These are phyloP conservation scores for Dothistroma pini DNA, from an alignment of 2,329 filamentous ascomycete genomes.

Conservation along the genomic window DNA sequence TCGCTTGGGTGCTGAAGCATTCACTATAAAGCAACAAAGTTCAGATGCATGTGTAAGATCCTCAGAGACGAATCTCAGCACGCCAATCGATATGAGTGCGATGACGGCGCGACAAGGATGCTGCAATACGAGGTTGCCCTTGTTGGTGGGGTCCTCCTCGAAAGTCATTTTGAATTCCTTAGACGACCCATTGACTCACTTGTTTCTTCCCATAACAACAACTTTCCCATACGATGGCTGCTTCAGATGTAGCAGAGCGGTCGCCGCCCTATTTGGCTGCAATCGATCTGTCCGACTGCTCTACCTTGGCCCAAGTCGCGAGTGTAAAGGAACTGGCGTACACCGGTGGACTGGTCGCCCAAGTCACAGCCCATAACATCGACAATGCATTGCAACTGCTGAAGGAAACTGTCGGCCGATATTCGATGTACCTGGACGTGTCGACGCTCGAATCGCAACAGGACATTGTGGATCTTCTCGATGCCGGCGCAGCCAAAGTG, in stretches of 20 bases:
- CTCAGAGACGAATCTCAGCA: background rate
- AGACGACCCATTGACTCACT: conserved; percentile 9
- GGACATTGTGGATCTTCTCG: conserved; percentile 74
- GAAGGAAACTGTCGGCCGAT: conserved; percentile 52
- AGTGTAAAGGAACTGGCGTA: conserved; percentile 49
- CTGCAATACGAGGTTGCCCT: background rate
- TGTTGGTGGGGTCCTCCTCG: background rate
- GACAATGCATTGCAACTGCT: conserved; percentile 52
- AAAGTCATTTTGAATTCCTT: background rate
- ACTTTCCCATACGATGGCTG: conserved; percentile 13
- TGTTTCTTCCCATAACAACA: background rate
- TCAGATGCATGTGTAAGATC: background rate
- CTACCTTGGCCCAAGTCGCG: conserved; percentile 48
- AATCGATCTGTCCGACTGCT: conserved; percentile 46
- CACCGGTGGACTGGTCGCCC: conserved; percentile 56
- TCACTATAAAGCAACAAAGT: too few species aligned
- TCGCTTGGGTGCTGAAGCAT: too few species aligned
- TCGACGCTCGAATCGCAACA: conserved; percentile 64
- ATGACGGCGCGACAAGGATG: background rate
- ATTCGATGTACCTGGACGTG: conserved; percentile 71
- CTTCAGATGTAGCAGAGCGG: conserved; percentile 10
- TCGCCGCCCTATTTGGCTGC: conserved; percentile 45
- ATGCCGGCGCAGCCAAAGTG: conserved; percentile 78
- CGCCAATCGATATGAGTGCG: background rate
- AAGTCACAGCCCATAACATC: conserved; percentile 44